Conservation (phyloP, 768 basidiomycete species). For the Infundibulicybe gibba region DNA sequence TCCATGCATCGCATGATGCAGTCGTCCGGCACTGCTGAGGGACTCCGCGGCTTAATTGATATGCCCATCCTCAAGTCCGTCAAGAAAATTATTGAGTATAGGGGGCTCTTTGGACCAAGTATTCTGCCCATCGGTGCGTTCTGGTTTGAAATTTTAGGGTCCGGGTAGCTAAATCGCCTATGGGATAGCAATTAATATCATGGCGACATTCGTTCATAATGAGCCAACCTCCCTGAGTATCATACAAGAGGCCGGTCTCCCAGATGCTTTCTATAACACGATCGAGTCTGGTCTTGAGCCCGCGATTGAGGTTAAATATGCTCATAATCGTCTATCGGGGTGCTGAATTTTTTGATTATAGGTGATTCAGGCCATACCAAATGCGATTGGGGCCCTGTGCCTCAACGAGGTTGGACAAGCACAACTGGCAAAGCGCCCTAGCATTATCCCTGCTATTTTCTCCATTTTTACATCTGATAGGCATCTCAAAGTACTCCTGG, state of each 20-base stretch:
- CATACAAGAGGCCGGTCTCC: constrained; percentile 89
- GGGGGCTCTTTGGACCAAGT: constrained; percentile 81
- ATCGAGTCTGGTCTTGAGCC: constrained; percentile 85
- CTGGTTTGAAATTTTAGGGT: background rate
- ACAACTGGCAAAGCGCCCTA: constrained; percentile 71
- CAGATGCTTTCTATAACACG: constrained; percentile 83
- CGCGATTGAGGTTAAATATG: constrained; percentile 68
- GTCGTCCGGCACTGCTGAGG: constrained; percentile 89
- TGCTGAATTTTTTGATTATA: constrained; percentile 22
- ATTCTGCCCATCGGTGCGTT: constrained; percentile 79
- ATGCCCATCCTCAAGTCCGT: constrained; percentile 79
- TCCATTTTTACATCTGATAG: constrained; percentile 82
- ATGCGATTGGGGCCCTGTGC: constrained; percentile 94
- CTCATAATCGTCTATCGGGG: background rate
- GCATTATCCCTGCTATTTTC: constrained; percentile 83
- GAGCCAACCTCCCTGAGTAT: constrained; percentile 93
- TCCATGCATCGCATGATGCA: constrained; percentile 98
- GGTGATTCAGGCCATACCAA: constrained; percentile 91
- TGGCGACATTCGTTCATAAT: constrained; percentile 97
- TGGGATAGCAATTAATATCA: constrained; percentile 79
- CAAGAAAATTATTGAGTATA: constrained; percentile 83
- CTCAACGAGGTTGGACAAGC: constrained; percentile 88
- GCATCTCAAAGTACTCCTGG: constrained; percentile 79
- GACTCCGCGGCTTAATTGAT: constrained; percentile 91
- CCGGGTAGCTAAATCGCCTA: constrained; percentile 5